Evolutionary conservation across 768 basidiomycete genomes (phyloP), one percentile per base, ranked within the genome.

Genomic region (Udeniomyces megalosporus): DNA sequence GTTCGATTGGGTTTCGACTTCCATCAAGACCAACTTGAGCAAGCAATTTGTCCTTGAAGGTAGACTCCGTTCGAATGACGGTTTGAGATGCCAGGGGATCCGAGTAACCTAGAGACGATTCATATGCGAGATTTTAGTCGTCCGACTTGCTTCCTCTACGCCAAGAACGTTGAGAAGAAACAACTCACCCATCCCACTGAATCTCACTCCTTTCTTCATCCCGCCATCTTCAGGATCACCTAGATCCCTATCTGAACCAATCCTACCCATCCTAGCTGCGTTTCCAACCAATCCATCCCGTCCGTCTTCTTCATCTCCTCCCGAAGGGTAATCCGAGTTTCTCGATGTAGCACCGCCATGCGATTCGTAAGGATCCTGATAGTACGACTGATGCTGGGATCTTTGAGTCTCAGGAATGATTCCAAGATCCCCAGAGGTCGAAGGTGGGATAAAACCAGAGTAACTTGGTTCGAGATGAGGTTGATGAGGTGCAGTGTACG

Each of bases 11-110:
- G 29, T 42, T 49, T 24, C 51, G 51, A 5, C 49, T 49, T 2
- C 28, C n/a, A 2, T 56, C 62, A 29, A 63, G 35, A 24, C 34
- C 49, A 45, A 59, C 58, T 59, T 45, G 49, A 63, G 62, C 6
- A 47, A 56, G 31, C 60, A 50, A 24, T 61, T 42, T n/a, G 38
- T 60, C 50, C 47, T 50, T 42, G 48, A 28, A 31, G 35, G 48
- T 58, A 34, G 52, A 52, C 14, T 20, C 17, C 29, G 56, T 45
- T 0, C 56, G 62, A 22, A 57, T 47, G 22, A 34, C 22, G 15
- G 49, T 42, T 15, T 56, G 42, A 20, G 34, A 22, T 3, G 53
- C 53, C 24, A 46, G 53, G 53, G 46, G 24, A 15, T 62, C 52
- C 15, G 54, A 47, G 45, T 62, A 62, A 29, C 56, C 61, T 62